These are phyloP conservation scores for Arthromyces matolae DNA, from an alignment of 768 basidiomycete genomes.

Conservation along the genomic window DNA sequence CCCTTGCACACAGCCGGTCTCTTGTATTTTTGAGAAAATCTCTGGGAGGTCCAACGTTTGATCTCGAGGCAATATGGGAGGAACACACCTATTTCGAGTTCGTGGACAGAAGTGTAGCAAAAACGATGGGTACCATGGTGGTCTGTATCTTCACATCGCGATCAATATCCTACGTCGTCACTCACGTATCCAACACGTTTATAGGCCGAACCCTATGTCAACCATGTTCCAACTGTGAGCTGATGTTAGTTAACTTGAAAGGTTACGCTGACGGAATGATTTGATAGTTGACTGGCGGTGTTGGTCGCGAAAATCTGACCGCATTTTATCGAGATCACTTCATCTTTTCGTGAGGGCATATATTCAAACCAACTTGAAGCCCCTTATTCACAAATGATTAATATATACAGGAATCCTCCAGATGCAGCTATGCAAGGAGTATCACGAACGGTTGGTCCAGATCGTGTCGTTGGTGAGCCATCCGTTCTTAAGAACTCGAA, in stretches of 20 bases:
- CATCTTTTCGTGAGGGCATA: slow-evolving; percentile 44
- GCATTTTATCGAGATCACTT: slow-evolving; percentile 57
- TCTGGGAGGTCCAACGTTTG: slow-evolving; percentile 49
- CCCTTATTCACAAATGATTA: neutral
- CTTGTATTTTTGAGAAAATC: slow-evolving; percentile 42
- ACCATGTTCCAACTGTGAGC: slow-evolving; percentile 52
- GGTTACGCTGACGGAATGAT: neutral
- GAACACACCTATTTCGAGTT: slow-evolving; percentile 58
- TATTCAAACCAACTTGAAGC: too few relatives aligned
- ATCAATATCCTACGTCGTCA: too few relatives aligned
- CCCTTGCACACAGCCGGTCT: slow-evolving; percentile 43
- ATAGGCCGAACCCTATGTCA: slow-evolving; percentile 57
- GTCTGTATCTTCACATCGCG: slow-evolving; percentile 31
- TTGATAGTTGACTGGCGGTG: slow-evolving; percentile 50
- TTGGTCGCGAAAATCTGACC: slow-evolving; percentile 46
- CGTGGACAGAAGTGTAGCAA: slow-evolving; percentile 43
- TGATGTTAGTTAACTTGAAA: neutral
- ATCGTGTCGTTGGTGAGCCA: slow-evolving; percentile 51
- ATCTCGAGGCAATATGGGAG: slow-evolving; percentile 60
- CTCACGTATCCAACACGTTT: too few relatives aligned
- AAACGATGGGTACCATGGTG: slow-evolving; percentile 57
- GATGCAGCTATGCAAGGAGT: slow-evolving; percentile 42
- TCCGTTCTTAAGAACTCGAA: slow-evolving; percentile 12
- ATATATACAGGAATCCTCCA: slow-evolving; percentile 37
- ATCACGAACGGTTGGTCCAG: slow-evolving; percentile 49